phyloP scores from a whole-genome alignment of 176 grass and related monocot species.

The Cocos nucifera region DNA sequence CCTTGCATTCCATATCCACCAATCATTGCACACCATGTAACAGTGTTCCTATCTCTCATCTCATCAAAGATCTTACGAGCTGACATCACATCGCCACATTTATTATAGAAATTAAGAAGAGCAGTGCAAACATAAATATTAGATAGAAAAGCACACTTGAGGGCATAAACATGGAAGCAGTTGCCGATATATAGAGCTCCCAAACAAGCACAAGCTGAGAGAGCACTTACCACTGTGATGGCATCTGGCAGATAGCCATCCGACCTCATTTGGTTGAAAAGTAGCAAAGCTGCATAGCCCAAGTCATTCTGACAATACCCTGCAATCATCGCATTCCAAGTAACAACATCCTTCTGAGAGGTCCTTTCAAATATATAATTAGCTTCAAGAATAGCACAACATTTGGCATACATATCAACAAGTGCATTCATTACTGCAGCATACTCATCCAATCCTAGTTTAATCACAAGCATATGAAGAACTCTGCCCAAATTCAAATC shows the following conservation, averaged over 20 bases:
- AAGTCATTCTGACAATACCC: slow-evolving; percentile 55
- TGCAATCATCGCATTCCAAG: slow-evolving; percentile 55
- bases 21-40: slow-evolving; percentile 75
- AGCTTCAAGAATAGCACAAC: slow-evolving; percentile 31
- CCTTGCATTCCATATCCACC: slow-evolving; percentile 63
- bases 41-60: slow-evolving; percentile 42
- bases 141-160: slow-evolving; percentile 37
- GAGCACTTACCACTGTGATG: slow-evolving; percentile 40
- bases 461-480: slow-evolving; percentile 40
- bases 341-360: slow-evolving; percentile 40
- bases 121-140: slow-evolving; percentile 53
- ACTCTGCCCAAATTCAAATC: slow-evolving; percentile 33
- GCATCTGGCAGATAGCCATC: slow-evolving; percentile 38
- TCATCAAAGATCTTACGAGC: slow-evolving; percentile 39
- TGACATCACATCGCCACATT: slow-evolving; percentile 45
- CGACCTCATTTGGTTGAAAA: slow-evolving; percentile 48
- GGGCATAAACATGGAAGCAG: slow-evolving; percentile 43
- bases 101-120: slow-evolving; percentile 60
- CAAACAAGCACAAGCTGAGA: slow-evolving; percentile 45
- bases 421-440: slow-evolving; percentile 42
- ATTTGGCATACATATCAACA: slow-evolving; percentile 61
- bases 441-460: slow-evolving; percentile 22
- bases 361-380: slow-evolving; percentile 28
- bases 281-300: slow-evolving; percentile 26
- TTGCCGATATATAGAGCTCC: slow-evolving; percentile 36